Conservation (phyloP, 2,329 filamentous ascomycete species). For the Microdochium trichocladiopsis region DNA sequence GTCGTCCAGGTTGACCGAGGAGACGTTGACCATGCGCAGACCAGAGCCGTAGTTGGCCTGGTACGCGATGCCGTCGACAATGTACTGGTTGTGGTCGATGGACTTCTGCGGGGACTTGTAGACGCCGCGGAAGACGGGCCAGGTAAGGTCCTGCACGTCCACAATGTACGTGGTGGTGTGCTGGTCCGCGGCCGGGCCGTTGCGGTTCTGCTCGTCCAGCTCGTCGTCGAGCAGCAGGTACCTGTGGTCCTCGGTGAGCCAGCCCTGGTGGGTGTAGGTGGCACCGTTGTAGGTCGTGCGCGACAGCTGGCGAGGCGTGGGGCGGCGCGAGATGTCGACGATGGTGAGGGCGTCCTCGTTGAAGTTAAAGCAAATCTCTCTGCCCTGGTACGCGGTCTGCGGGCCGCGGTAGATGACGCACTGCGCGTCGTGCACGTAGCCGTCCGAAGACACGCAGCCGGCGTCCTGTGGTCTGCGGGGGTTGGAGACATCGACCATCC, state of each 20-base stretch:
- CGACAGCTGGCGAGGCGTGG: conserved; percentile 37
- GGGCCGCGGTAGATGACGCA: conserved; percentile 44
- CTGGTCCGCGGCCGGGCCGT: conserved; percentile 30
- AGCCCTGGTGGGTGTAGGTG: conserved; percentile 52
- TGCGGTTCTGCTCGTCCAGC: conserved; percentile 36
- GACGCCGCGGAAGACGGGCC: conserved; percentile 32
- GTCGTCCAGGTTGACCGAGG: conserved; percentile 29
- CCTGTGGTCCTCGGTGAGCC: conserved; percentile 38
- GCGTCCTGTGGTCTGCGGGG: conserved; percentile 43
- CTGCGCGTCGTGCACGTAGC: conserved; percentile 53
- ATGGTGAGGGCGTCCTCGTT: conserved; percentile 47
- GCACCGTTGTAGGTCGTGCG: conserved; percentile 48
- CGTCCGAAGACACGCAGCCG: conserved; percentile 46
- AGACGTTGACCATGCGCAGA: conserved; percentile 31
- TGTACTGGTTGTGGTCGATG: conserved; percentile 43
- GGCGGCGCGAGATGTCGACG: conserved; percentile 45
- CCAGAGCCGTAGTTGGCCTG: conserved; percentile 44
- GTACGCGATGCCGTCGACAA: conserved; percentile 34
- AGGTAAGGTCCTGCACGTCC: conserved; percentile 35
- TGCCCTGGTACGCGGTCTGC: conserved; percentile 35
- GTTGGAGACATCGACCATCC: conserved; percentile 50
- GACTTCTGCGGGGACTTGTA: conserved; percentile 32
- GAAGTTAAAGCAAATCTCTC: conserved; percentile 50
- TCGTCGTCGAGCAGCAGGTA: conserved; percentile 47
- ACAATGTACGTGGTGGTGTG: conserved; percentile 44